Conservation (phyloP, 1,139 yeast genomes). For the Yamadazyma sp. region DNA sequence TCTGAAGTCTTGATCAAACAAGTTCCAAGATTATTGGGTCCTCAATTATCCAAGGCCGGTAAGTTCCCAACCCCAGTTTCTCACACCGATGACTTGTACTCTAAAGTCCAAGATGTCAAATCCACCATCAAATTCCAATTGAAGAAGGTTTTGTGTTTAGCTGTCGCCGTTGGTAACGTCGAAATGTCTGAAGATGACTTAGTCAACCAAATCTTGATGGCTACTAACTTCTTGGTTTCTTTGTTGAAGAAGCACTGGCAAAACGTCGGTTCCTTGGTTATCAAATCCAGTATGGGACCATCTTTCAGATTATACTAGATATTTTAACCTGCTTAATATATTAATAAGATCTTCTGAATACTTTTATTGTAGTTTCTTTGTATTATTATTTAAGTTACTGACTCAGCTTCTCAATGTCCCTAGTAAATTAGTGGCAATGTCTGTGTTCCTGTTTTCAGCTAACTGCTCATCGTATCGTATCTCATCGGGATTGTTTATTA, state of each 20-base stretch:
- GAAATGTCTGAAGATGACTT: conserved; percentile 96
- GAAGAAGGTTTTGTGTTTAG: conserved; percentile 90
- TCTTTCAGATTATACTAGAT: conserved; percentile 97
- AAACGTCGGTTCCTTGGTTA: conserved; percentile 98
- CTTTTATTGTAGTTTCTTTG: background rate
- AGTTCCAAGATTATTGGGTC: conserved; percentile 99
- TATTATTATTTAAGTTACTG: background rate
- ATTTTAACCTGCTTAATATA: conserved; percentile 7
- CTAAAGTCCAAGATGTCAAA: conserved; percentile 95
- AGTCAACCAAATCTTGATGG: conserved; percentile 98
- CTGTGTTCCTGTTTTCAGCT: background rate
- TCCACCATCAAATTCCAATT: conserved; percentile 99
- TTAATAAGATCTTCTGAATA: conserved; percentile 2
- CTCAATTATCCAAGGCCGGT: conserved; percentile 99
- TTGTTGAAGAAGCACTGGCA: conserved; percentile 99
- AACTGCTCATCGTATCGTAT: background rate
- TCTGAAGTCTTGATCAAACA: conserved; percentile 99
- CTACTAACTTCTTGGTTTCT: conserved; percentile 99
- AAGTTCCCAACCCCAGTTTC: conserved; percentile 99
- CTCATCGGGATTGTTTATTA: background rate
- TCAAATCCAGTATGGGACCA: conserved; percentile 99
- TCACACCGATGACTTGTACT: conserved; percentile 96
- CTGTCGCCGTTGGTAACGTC: conserved; percentile 98
- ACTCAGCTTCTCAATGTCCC: background rate
- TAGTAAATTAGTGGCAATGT: background rate